Conservation (phyloP, 164 flowering plant genomes). For the Litsea cubeba region DNA sequence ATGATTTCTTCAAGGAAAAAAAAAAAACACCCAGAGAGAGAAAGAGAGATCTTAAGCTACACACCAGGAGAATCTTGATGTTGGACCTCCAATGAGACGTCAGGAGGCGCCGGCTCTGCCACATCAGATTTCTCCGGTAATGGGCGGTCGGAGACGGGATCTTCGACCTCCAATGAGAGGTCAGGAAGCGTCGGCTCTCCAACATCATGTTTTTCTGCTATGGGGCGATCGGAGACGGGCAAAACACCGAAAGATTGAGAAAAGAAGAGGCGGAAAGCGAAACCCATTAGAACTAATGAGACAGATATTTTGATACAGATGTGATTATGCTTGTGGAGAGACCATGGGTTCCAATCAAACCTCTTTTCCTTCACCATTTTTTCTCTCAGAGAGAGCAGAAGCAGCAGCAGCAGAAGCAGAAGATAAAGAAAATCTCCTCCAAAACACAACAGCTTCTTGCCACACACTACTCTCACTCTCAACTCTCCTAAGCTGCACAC, state of each 20-base stretch:
- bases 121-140: background rate
- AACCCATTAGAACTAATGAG: constrained; percentile 45
- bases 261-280: constrained; percentile 55
- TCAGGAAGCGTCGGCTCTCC: background rate
- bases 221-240: constrained; percentile 14
- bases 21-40: background rate
- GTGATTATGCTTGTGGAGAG: constrained; percentile 35
- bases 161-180: background rate
- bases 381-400: background rate
- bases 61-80: constrained; percentile 27
- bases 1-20: background rate
- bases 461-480: background rate
- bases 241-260: constrained; percentile 35
- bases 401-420: background rate
- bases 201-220: background rate
- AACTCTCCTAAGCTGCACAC: no score
- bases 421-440: no score
- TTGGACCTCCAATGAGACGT: background rate
- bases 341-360: constrained; percentile 27
- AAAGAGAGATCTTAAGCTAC: constrained; percentile 5
- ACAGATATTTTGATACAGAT: constrained; percentile 44
- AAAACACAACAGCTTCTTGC: background rate
- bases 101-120: background rate
- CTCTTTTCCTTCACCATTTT: constrained; percentile 34
- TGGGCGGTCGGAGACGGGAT: constrained; percentile 12